Evolutionary conservation across 176 grass and related monocot species (phyloP), one percentile per base, ranked within the genome.

Genomic region (Triticum dicoccoides): DNA sequence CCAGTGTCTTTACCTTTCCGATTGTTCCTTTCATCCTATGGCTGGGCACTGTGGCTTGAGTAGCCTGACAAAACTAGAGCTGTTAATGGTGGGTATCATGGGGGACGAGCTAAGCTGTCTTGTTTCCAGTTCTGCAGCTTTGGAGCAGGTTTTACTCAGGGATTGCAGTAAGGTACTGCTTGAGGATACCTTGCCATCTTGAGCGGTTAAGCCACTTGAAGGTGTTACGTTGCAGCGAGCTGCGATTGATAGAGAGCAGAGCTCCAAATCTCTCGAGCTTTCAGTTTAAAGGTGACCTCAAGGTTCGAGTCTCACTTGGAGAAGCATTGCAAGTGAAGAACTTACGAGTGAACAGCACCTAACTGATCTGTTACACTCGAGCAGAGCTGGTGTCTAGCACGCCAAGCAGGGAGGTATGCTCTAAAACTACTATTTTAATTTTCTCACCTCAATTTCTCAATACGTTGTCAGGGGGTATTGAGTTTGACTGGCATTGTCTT

Each of bases 121-220:
- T 49, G 0, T 75, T 49, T 75, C 72, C 23, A 75, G 23, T 29
- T 49, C 72, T 29, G 13, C 42, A 49, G 72, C 72, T 49, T 75
- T 75, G 18, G 42, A 75, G 23, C 12, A 41, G 11, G 20, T 75
- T 75, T 75, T 41, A 29, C 72, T 75, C 0, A 47, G 25, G 41
- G 25, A 9, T 29, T 75, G 72, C 41, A 49, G 5, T 13, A 75
- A 49, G 23, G 12, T 75, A 24, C 72, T 49, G 23, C 72, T 29
- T 75, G 23, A 75, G 44, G 72, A 75, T 75, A 75, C 72, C 72
- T 49, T 75, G 72, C 23, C 72, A 75, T 75, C 72, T 75, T 49
- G n/a, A 49, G 42, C 72, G 3, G 5, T 12, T 75, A 75, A 75
- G 41, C 6, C 42, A 75, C 23, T 6, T 75, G 41, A 14, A 75